Evolutionary conservation across 345 rosid genomes (phyloP).

Genomic region (Tarenaya hassleriana): DNA sequence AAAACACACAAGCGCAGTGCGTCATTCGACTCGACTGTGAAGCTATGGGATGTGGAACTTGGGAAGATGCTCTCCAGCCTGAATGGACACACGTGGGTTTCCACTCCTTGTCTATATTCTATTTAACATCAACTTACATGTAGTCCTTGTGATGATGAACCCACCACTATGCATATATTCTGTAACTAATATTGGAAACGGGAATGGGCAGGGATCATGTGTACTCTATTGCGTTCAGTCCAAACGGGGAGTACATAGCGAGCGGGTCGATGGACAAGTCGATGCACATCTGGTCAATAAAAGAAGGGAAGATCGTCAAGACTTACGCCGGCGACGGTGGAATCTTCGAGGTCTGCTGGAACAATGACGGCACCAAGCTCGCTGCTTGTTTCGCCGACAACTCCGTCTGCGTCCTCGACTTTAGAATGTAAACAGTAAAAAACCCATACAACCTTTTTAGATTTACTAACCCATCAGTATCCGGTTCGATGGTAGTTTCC

Average conservation of each 20-base stretch:
- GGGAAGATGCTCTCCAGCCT: conserved; percentile 84
- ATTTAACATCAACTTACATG: too few relatives aligned
- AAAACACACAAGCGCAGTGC: too few relatives aligned
- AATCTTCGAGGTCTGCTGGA: conserved; percentile 96
- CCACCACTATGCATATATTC: too few relatives aligned
- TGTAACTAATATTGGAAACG: too few relatives aligned
- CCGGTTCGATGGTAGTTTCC: too few relatives aligned
- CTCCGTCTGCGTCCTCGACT: conserved; percentile 80
- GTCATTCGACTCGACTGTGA: conserved; percentile 94
- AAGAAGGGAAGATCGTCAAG: conserved; percentile 82
- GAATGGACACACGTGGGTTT: conserved; percentile 98
- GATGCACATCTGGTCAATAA: conserved; percentile 86
- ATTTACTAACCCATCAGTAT: conserved; percentile 1
- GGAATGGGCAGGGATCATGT: conserved; percentile 66
- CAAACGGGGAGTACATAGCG: conserved; percentile 90
- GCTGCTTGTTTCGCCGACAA: conserved; percentile 94
- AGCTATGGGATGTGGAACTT: conserved; percentile 93
- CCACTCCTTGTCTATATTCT: conserved; percentile 8
- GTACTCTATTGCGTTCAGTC: conserved; percentile 94
- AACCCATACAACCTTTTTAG: too few relatives aligned
- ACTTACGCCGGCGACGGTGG: conserved; percentile 91
- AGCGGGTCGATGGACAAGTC: conserved; percentile 92
- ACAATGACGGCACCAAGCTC: conserved; percentile 89
- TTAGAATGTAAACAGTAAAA: conserved; percentile 82
- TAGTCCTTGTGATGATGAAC: too few relatives aligned